Conservation (phyloP, 495 filamentous ascomycete genomes). For the Lepraria neglecta region DNA sequence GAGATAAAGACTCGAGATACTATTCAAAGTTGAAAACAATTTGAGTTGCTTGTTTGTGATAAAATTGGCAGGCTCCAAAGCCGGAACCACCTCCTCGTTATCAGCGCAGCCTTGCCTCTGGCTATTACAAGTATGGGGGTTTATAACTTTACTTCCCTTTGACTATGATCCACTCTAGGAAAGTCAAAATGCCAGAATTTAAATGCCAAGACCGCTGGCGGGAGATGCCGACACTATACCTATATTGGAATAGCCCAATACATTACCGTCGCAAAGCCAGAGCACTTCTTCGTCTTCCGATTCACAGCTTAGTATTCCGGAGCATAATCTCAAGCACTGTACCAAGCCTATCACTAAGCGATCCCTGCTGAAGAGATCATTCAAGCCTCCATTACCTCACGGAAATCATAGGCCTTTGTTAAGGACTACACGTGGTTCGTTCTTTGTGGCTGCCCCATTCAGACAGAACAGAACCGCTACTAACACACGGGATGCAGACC, state of each 20-base stretch:
- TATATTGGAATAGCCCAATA: neutral
- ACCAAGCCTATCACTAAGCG: neutral
- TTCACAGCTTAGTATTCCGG: neutral
- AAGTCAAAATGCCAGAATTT: no score
- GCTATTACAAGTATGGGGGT: neutral
- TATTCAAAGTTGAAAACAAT: no score
- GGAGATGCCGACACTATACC: constrained; percentile 3
- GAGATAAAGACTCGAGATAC: no score
- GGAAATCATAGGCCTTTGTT: neutral
- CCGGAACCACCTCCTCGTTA: neutral
- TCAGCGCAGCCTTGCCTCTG: neutral
- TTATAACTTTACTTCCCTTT: no score
- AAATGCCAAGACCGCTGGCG: constrained; percentile 5
- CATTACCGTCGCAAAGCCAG: constrained; percentile 1
- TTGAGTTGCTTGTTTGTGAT: no score
- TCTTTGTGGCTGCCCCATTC: constrained; percentile 2
- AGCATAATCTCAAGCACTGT: neutral
- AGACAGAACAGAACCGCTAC: neutral
- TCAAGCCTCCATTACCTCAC: neutral
- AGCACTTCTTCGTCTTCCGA: constrained; percentile 10
- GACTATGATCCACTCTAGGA: no score
- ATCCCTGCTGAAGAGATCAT: neutral
- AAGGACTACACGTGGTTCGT: neutral
- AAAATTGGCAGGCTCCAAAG: no score
- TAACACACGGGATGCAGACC: neutral